Evolutionary conservation across 495 filamentous ascomycete genomes (phyloP).

Genomic region (Lentithecium fluviatile): DNA sequence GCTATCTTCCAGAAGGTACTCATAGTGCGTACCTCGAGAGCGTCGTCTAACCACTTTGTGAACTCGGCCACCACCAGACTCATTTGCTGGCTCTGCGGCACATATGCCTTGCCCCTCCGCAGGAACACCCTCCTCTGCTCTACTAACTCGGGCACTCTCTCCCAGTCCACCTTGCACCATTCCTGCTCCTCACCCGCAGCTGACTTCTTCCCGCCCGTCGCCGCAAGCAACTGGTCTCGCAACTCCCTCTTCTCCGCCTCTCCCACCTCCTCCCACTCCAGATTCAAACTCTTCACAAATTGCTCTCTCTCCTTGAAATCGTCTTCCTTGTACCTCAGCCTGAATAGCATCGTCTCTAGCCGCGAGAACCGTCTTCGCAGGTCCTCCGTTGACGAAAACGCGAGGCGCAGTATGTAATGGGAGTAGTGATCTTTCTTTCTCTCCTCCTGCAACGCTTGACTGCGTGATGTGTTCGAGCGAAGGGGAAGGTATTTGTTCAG

Average conservation of each 20-base stretch:
- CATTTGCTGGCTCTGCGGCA: constrained; percentile 79
- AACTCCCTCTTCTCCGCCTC: constrained; percentile 70
- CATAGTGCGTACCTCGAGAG: constrained; percentile 64
- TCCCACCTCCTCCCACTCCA: constrained; percentile 78
- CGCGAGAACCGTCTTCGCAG: constrained; percentile 83
- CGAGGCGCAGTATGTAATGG: constrained; percentile 93
- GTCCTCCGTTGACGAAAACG: constrained; percentile 89
- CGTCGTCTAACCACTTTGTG: constrained; percentile 68
- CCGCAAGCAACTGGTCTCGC: constrained; percentile 51
- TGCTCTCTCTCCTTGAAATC: constrained; percentile 63
- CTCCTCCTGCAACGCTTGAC: constrained; percentile 61
- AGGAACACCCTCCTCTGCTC: constrained; percentile 75
- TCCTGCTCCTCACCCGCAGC: constrained; percentile 54
- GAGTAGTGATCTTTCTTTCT: constrained; percentile 96
- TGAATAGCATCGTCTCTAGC: constrained; percentile 85
- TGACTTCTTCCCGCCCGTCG: constrained; percentile 45
- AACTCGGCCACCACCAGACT: constrained; percentile 90
- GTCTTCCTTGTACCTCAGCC: constrained; percentile 71
- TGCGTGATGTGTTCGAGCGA: constrained; percentile 67
- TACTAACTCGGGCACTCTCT: constrained; percentile 84
- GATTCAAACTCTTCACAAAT: constrained; percentile 74
- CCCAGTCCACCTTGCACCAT: constrained; percentile 97
- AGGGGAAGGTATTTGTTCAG: constrained; percentile 86
- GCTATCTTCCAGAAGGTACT: neutral
- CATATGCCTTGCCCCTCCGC: constrained; percentile 82